Evolutionary conservation across 1,139 yeast species (phyloP).

Genomic region (Sugiyamaella xylanicola): DNA sequence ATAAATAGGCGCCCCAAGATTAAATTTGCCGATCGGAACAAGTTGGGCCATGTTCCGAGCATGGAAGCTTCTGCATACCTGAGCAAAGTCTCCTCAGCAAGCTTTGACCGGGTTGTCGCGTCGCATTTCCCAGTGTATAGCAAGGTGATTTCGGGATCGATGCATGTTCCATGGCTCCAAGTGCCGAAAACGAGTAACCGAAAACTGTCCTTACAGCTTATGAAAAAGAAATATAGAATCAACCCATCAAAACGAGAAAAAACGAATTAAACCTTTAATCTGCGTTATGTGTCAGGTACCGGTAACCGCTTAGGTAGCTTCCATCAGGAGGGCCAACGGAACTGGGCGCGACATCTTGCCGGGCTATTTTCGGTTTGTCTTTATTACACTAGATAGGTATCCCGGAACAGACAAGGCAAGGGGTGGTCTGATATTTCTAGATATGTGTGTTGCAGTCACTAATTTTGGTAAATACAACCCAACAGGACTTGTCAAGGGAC

Average conservation of each 20-base stretch:
- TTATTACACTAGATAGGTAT: no score
- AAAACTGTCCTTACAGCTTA: neutral
- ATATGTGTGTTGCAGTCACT: no score
- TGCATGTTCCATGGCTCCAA: neutral
- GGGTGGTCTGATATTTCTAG: no score
- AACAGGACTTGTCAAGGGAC: no score
- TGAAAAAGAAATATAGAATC: neutral
- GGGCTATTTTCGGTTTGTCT: no score
- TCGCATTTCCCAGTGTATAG: neutral
- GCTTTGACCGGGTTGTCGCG: neutral
- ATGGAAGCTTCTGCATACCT: neutral
- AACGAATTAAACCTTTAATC: neutral
- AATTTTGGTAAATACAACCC: no score
- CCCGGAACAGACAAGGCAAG: no score
- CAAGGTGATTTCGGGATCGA: neutral
- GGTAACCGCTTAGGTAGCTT: neutral
- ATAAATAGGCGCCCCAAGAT: neutral
- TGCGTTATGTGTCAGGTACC: neutral
- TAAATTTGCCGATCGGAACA: neutral
- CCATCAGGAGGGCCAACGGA: no score
- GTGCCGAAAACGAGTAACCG: neutral
- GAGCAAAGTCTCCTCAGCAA: neutral
- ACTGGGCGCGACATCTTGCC: no score
- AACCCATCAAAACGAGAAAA: neutral
- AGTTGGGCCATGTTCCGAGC: constrained; percentile 1